Base-by-base conservation (phyloP, 2,329 filamentous ascomycete genomes). In the Trichothecium roseum region DNA sequence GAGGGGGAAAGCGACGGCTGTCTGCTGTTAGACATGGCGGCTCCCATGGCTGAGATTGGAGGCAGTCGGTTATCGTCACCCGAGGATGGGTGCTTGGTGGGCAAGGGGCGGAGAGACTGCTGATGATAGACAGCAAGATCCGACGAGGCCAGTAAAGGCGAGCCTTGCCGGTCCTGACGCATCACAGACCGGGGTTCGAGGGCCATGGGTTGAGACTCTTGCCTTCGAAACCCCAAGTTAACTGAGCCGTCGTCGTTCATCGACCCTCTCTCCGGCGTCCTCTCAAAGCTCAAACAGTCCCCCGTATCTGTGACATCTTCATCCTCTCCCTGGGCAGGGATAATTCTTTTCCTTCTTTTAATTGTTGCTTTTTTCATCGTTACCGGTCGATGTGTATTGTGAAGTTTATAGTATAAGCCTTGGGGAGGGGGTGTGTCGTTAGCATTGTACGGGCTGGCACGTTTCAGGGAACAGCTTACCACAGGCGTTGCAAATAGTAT, bases 341-440 rank as follows among this genome's bases (percentile, higher is more conserved):
- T 88, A 5, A 96, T 87, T 39, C 91, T 80, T 68, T 96, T 96
- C 41, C 91, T 74, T 42, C 91, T 77, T 60, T 98, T 96, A 56
- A 98, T 98, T 18, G 94, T 84, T 3, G 86, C 83, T 58, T 95
- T 96, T 60, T 96, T 98, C 91, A 98, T 96, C n/a, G 86, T 86
- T 5, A 91, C 85, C 0, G 91, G 91, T 29, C 91, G 75, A 57
- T 95, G 89, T 20, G 87, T 79, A 37, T 88, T 88, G 54, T 98
- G 91, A 3, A 98, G 76, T 59, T 96, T 96, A 64, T 93, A 87
- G 57, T 98, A 98, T 3, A 98, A 66, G 4, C 89, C 87, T 94
- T 45, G n/a, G 28, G 4, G 18, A 8, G 20, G n/a, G n/a, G n/a
- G n/a, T n/a, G n/a, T n/a, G n/a, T n/a, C n/a, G n/a, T n/a, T n/a